Conservation (phyloP, 192 early-diverging fungal genomes). For the Linnemannia schmuckeri region DNA sequence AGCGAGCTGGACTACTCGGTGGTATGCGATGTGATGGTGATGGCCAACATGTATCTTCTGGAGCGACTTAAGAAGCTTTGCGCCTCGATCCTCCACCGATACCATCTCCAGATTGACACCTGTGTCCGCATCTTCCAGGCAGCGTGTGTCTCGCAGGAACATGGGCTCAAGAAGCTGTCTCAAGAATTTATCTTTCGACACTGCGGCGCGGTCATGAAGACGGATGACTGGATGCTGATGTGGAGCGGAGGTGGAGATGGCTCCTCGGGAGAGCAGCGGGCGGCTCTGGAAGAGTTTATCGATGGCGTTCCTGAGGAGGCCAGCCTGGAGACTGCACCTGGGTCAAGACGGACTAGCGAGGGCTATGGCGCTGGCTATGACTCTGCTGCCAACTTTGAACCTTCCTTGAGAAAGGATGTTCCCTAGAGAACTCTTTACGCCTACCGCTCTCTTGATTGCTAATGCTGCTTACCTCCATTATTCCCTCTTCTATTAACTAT, state of each 20-base stretch:
- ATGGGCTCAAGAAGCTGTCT: slow-evolving; percentile 63
- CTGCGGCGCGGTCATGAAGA: slow-evolving; percentile 67
- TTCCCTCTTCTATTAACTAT: neutral
- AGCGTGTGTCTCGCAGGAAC: slow-evolving; percentile 65
- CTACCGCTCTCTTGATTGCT: too few relatives aligned
- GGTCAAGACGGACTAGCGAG: slow-evolving; percentile 18
- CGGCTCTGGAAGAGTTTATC: slow-evolving; percentile 58
- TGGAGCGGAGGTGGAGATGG: slow-evolving; percentile 36
- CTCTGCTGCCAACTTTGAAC: slow-evolving; percentile 24
- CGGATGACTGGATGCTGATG: slow-evolving; percentile 62
- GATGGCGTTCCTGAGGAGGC: slow-evolving; percentile 66
- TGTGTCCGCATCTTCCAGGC: slow-evolving; percentile 67
- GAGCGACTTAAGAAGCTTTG: slow-evolving; percentile 71
- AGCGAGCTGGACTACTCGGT: slow-evolving; percentile 52
- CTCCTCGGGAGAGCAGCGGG: slow-evolving; percentile 41
- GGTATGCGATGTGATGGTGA: slow-evolving; percentile 65
- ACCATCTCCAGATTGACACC: slow-evolving; percentile 64
- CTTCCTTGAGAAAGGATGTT: slow-evolving; percentile 32
- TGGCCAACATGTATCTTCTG: slow-evolving; percentile 71
- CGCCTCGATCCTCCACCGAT: slow-evolving; percentile 59
- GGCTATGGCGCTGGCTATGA: slow-evolving; percentile 27
- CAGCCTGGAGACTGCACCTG: slow-evolving; percentile 51
- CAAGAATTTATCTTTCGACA: slow-evolving; percentile 66
- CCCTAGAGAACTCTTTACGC: neutral
- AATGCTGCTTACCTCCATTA: neutral